A percentile compares a stretch with the other conserved stretches of the same genome.
Conservation (phyloP, 305 asterid species). For the Solanum chacoense region DNA sequence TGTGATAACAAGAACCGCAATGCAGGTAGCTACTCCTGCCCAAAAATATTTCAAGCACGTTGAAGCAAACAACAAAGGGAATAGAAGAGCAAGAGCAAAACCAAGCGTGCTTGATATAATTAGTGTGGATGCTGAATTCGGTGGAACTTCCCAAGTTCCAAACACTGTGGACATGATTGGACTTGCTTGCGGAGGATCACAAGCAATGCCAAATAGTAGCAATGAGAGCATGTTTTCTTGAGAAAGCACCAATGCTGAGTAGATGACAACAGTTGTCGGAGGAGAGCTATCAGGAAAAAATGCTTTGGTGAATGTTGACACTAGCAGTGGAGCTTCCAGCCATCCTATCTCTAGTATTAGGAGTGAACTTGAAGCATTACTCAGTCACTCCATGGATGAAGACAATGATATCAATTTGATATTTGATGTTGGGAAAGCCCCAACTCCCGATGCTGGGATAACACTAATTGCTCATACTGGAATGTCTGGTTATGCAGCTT, state of each 20-base stretch:
- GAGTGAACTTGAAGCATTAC: not conserved
- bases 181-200: not conserved
- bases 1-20: not conserved
- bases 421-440: not conserved
- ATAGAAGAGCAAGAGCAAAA: not conserved
- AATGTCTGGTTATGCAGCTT: not conserved
- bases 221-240: not conserved
- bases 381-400: not conserved
- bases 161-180: not conserved
- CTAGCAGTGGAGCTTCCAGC: not conserved
- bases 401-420: not conserved
- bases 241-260: not conserved
- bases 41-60: not conserved
- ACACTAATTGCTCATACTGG: not conserved
- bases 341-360: not conserved
- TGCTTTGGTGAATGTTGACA: not conserved
- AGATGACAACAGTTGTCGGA: not conserved
- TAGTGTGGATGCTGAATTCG: not conserved
- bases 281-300: not conserved
- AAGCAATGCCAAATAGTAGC: not conserved
- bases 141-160: not conserved
- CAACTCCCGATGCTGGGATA: not conserved
- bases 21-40: not conserved
- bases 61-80: not conserved
- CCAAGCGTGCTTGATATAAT: not conserved